Evolutionary conservation across 2,329 filamentous ascomycete genomes (phyloP).

Genomic region (Pseudogymnoascus sp.): DNA sequence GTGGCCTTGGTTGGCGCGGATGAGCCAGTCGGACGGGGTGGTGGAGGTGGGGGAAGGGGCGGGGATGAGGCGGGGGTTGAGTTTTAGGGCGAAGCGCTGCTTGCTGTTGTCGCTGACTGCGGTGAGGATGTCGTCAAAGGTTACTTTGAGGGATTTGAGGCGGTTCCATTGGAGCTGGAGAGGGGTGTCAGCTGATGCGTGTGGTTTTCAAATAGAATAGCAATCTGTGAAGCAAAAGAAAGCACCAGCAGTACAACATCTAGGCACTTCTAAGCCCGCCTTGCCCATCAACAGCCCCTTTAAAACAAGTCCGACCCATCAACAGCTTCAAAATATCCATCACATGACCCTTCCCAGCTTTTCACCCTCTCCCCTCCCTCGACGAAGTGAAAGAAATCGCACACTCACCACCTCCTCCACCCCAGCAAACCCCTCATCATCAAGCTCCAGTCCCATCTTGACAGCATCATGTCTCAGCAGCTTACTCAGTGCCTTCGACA

Average conservation of each 20-base stretch:
- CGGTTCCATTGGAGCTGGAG: conserved; percentile 28
- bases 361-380: not conserved
- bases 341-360: not conserved
- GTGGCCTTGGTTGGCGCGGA: conserved; percentile 94
- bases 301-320: not conserved
- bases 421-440: conserved; percentile 50
- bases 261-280: not conserved
- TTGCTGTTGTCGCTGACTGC: conserved; percentile 75
- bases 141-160: conserved; percentile 62
- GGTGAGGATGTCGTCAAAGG: conserved; percentile 61
- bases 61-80: conserved; percentile 29
- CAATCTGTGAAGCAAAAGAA: not conserved
- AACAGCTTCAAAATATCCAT: not conserved
- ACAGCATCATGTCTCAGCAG: conserved; percentile 29
- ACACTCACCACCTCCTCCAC: conserved; percentile 50
- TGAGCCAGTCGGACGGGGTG: conserved; percentile 54
- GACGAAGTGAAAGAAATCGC: conserved; percentile 10
- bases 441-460: conserved; percentile 47
- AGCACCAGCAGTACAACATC: not conserved
- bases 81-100: conserved; percentile 77
- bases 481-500: conserved; percentile 28
- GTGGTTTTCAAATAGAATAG: not conserved
- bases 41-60: conserved; percentile 20
- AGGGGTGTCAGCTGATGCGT: conserved; percentile 1
- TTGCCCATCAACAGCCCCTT: not conserved